These are phyloP conservation scores for Stemphylium beticola DNA, from an alignment of 2,329 filamentous ascomycete species.

Conservation along the genomic window DNA sequence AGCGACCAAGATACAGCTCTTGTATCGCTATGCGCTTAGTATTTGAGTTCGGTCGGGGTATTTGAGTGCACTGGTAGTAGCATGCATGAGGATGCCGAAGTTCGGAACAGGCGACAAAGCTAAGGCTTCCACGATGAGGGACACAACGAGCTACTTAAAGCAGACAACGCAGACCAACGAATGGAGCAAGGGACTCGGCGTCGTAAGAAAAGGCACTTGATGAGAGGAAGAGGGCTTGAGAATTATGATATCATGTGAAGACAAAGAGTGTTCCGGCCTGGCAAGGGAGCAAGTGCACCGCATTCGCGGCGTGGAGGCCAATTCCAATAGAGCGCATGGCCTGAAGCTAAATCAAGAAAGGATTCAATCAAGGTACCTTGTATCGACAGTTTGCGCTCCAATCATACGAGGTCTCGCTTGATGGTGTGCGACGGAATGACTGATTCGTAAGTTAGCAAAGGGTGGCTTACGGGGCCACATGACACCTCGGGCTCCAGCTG, in stretches of 20 bases:
- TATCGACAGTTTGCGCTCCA: slow-evolving; percentile 37
- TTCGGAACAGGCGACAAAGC: slow-evolving; percentile 32
- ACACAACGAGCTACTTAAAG: slow-evolving; percentile 40
- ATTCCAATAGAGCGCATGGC: slow-evolving; percentile 45
- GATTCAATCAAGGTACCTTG: slow-evolving; percentile 46
- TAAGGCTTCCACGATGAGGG: slow-evolving; percentile 30
- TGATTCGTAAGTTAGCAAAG: slow-evolving; percentile 45
- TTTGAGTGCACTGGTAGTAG: slow-evolving; percentile 21
- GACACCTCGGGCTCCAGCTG: slow-evolving; percentile 44
- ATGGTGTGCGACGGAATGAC: slow-evolving; percentile 46
- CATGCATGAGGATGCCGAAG: slow-evolving; percentile 33
- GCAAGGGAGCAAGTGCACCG: slow-evolving; percentile 34
- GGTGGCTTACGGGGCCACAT: slow-evolving; percentile 49
- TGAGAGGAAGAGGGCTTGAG: slow-evolving; percentile 26
- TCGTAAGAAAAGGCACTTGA: slow-evolving; percentile 35
- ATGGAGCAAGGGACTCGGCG: slow-evolving; percentile 22
- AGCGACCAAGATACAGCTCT: slow-evolving; percentile 33
- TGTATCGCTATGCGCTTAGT: slow-evolving; percentile 36
- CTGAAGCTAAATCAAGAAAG: slow-evolving; percentile 46
- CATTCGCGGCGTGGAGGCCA: slow-evolving; percentile 37
- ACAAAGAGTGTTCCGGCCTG: slow-evolving; percentile 26
- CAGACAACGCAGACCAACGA: slow-evolving; percentile 29
- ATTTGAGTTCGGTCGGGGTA: slow-evolving; percentile 19
- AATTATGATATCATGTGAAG: slow-evolving; percentile 43
- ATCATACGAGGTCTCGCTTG: slow-evolving; percentile 34